Evolutionary conservation across 768 basidiomycete species (phyloP).

Genomic region (Serendipita sp.): DNA sequence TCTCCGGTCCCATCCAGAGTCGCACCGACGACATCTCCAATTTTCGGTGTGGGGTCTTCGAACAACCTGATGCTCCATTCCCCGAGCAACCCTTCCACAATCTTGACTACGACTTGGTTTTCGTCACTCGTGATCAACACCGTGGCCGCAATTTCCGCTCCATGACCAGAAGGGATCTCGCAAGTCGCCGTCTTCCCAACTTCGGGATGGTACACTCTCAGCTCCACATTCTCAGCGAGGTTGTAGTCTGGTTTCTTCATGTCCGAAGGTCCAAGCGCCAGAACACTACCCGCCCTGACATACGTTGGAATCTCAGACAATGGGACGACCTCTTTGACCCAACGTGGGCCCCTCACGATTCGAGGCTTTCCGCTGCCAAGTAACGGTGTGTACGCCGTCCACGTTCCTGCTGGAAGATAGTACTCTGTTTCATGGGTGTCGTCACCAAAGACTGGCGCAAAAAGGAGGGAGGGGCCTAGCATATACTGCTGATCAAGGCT

Average conservation of each 20-base stretch:
- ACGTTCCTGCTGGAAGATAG: conserved; percentile 32
- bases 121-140: conserved; percentile 24
- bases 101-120: conserved; percentile 20
- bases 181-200: conserved; percentile 26
- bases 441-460: conserved; percentile 21
- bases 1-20: neutral
- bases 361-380: conserved; percentile 16
- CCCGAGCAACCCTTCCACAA: conserved; percentile 9
- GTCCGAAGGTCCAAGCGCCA: conserved; percentile 40
- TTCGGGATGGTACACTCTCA: conserved; percentile 38
- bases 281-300: conserved; percentile 41
- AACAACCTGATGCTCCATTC: neutral
- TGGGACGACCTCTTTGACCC: conserved; percentile 49
- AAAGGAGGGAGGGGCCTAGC: conserved; percentile 21
- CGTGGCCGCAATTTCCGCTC: conserved; percentile 26
- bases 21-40: neutral
- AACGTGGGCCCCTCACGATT: conserved; percentile 40
- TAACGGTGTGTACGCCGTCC: conserved; percentile 3
- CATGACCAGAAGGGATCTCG: conserved; percentile 31
- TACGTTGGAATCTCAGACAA: conserved; percentile 51
- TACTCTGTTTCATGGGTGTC: conserved; percentile 14
- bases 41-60: neutral
- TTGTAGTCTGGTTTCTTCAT: conserved; percentile 47
- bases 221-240: conserved; percentile 31
- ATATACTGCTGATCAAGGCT: conserved; percentile 23